A percentile compares a stretch with the other conserved stretches of the same genome.
These are phyloP conservation scores for Sporothrix pallida DNA, from an alignment of 2,329 filamentous ascomycete species.

Conservation along the genomic window DNA sequence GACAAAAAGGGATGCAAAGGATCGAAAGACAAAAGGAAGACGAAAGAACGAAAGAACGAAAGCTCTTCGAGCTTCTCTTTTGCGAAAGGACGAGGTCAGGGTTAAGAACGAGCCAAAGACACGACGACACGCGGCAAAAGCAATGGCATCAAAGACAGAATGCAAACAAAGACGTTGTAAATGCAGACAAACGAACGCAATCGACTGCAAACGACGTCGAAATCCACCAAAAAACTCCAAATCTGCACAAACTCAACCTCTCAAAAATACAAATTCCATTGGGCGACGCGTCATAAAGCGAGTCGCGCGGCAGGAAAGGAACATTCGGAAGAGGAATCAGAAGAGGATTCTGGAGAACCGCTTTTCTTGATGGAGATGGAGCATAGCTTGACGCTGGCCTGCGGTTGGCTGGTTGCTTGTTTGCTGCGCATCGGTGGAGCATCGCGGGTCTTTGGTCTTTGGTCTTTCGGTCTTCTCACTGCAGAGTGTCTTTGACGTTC, in stretches of 20 bases:
- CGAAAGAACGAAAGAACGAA: neutral
- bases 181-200: too few species aligned
- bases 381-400: neutral
- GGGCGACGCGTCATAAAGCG: constrained; percentile 25
- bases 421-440: constrained; percentile 20
- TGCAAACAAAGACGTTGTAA: too few species aligned
- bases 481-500: neutral
- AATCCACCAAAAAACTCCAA: neutral
- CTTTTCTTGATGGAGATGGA: neutral
- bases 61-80: neutral
- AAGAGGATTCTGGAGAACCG: neutral
- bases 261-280: constrained; percentile 14
- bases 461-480: neutral
- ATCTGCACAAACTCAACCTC: constrained; percentile 1
- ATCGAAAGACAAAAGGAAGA: neutral
- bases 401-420: neutral
- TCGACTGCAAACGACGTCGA: neutral
- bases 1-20: neutral
- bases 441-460: constrained; percentile 16
- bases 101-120: constrained; percentile 10
- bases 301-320: neutral
- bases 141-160: neutral
- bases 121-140: neutral
- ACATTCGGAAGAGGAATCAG: neutral
- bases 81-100: constrained; percentile 4